Percentiles rank a stretch among this genome's conserved stretches.
Evolutionary conservation across 208 protist genomes (phyloP).

Genomic region (Leishmania braziliensis): DNA sequence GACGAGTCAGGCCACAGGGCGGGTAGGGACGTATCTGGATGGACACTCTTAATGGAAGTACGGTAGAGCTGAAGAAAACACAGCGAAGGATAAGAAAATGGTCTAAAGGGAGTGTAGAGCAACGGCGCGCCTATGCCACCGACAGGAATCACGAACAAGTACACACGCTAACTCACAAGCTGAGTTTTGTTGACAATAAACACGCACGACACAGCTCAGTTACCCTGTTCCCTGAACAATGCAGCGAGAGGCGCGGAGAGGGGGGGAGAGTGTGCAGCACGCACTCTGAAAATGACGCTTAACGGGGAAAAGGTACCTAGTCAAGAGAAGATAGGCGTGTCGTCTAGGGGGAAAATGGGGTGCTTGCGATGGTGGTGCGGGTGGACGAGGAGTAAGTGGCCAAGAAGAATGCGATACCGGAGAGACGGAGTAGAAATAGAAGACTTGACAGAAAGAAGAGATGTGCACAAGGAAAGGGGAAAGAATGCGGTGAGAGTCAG

Average conservation of each 20-base stretch:
- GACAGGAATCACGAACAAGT: slow-evolving; percentile 11
- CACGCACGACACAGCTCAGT: not conserved
- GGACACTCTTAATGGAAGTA: not conserved
- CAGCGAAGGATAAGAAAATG: not conserved
- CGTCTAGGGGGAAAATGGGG: not conserved
- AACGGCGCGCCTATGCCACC: not conserved
- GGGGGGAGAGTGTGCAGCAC: not conserved
- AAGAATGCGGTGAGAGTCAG: not conserved
- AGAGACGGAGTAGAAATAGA: not conserved
- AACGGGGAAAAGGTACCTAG: not conserved
- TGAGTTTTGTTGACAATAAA: not conserved
- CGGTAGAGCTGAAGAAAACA: not conserved
- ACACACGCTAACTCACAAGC: not conserved
- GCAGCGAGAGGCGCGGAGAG: not conserved
- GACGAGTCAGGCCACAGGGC: not conserved
- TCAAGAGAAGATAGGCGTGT: not conserved
- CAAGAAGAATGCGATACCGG: not conserved
- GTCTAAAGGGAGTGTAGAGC: not conserved
- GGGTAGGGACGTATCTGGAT: not conserved
- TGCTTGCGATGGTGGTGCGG: not conserved
- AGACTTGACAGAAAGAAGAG: not conserved
- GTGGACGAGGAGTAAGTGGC: not conserved
- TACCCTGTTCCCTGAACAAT: not conserved
- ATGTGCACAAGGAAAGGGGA: not conserved
- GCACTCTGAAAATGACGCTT: not conserved